Conservation (phyloP, 1,284 basidiomycete species). For the Apiotrichum domesticum region DNA sequence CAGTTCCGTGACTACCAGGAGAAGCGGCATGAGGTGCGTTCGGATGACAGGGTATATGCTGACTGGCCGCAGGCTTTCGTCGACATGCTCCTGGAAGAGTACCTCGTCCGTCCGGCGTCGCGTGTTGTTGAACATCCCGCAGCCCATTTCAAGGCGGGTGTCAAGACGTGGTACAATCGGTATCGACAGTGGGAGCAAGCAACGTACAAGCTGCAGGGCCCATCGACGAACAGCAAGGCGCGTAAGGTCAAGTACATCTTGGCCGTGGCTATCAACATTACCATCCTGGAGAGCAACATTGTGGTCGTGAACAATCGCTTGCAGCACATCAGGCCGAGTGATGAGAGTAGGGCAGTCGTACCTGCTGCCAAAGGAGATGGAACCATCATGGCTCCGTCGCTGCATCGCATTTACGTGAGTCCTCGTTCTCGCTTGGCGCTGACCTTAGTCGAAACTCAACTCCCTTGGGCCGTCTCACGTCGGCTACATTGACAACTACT, state of each 20-base stretch:
- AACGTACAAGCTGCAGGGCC: neutral
- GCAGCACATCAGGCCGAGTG: conserved; percentile 1
- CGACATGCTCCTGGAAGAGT: conserved; percentile 8
- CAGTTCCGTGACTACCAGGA: conserved; percentile 7
- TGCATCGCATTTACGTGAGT: conserved; percentile 26
- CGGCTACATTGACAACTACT: conserved; percentile 16
- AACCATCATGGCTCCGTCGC: conserved; percentile 18
- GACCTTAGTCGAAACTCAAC: conserved; percentile 6
- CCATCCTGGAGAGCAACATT: conserved; percentile 26
- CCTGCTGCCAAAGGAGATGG: conserved; percentile 22
- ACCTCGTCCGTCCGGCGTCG: conserved; percentile 11
- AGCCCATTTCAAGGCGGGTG: conserved; percentile 14
- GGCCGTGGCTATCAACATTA: conserved; percentile 25
- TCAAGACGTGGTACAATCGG: conserved; percentile 13
- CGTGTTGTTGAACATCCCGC: conserved; percentile 1
- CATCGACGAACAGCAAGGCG: conserved; percentile 5
- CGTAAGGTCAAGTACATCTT: conserved; percentile 18
- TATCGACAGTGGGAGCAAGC: conserved; percentile 5
- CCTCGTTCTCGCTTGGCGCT: neutral
- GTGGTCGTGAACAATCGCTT: conserved; percentile 23
- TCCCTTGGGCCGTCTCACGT: conserved; percentile 11
- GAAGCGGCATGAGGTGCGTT: conserved; percentile 13
- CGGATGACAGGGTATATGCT: neutral
- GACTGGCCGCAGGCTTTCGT: conserved; percentile 9
- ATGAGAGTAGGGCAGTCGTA: neutral